Evolutionary conservation across 805 yeast genomes (phyloP), one percentile per base, ranked within the genome.

Genomic region (Ogataea kodamae): DNA sequence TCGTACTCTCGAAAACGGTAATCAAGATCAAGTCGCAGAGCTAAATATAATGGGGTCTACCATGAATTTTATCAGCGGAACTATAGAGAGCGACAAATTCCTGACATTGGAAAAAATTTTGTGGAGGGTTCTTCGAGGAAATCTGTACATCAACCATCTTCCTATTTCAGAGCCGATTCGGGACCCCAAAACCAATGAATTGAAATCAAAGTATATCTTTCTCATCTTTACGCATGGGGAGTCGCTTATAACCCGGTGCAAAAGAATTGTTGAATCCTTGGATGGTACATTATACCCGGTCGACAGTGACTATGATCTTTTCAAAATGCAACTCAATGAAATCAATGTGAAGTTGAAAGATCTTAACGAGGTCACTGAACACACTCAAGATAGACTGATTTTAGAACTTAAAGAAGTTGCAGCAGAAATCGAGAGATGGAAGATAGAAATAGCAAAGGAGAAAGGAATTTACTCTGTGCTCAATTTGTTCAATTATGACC

Each of bases 91-190:
- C 43, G 74, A 69, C 9, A 82, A 81, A 53, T 74, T 85, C 21
- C 72, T 73, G 15, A 68, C 81, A 1, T 65, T 92, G 40, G 92
- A 88, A 55, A 82, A 78, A 48, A 87, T 92, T 29, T 63, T 88
- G 31, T 92, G 96, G 95, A 76, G 99, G 62, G 76, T 87, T 11
- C 70, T 90, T 42, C 78, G 98, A 57, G 98, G 98, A 51, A 92
- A 92, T 58, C 65, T 94, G 46, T 86, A 74, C 54, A 77, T 89
- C 59, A 80, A 81, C 50, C 77, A 81, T 55, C 74, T 76, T 30
- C 90, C 85, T 39, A 75, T 90, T 36, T 72, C 74, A 9, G 85
- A 81, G 49, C 74, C 78, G 3, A 63, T 85, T 13, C 65, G 70
- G 45, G 90, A 86, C 49, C 61, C 71, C 20, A 68, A 74, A 49